Base-by-base conservation (phyloP, 2,329 filamentous ascomycete species). In the Ploettnerulaceae sp. region DNA sequence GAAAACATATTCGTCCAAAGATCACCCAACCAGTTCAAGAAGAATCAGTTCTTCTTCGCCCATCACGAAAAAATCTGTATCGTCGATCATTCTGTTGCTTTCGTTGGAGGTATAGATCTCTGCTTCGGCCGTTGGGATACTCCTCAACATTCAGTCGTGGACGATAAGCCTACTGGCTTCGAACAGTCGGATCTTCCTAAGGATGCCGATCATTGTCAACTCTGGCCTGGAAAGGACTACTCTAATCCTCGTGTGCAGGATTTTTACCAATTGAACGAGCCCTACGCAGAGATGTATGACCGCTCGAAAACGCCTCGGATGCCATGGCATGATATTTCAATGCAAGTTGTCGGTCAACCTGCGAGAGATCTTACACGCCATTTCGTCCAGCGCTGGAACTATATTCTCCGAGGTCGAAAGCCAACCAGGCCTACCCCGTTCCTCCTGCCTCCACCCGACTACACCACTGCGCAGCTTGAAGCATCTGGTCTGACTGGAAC, bases 31-130 rank as follows among this genome's bases (percentile, higher is more conserved):
- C 93, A 98, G 67, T 90, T 97, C 68, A 87, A 95, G 62, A 95
- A 98, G 69, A 97, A 97, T 61, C 95, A 95, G 35, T 98, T 98
- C 71, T 98, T 98, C 73, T 98, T 94, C 75, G 93, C 93, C 1
- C 93, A 98, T 64, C 93, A 98, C 67, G 93, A 98, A 66, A 98
- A 98, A 68, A 78, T 98, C n/a, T 91, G 89, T 61, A 82, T 98
- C 31, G 86, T 98, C 14, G 93, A 98, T 64, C 93, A 97, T 62
- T 93, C 91, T 44, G 82, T 97, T 39, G 93, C 91, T 8, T 97
- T 98, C 65, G 83, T 95, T 38, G 93, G 93, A 50, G 93, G 93
- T 26, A 88, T 98, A 52, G 93, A 98, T 70, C 73, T 98, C 17
- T 98, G 93, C 68, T 96, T 97, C 65, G 93, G 93, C 36, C 81